Evolutionary conservation across 2,329 filamentous ascomycete genomes (phyloP).

Genomic region (Hortaea werneckii): DNA sequence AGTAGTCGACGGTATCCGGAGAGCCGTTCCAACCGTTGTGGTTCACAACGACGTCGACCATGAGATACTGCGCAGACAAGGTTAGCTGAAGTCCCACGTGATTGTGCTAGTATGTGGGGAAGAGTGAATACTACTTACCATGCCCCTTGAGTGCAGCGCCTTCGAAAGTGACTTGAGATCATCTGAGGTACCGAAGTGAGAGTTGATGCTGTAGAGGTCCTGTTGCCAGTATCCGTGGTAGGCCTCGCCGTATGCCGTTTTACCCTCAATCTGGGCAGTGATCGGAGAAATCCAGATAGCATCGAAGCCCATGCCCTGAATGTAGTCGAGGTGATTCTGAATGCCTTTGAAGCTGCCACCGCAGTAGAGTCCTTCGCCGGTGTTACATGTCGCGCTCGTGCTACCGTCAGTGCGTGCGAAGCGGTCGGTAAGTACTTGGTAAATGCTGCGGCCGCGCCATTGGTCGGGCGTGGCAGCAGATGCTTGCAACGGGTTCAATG

Average conservation of each 20-base stretch:
- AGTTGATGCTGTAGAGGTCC: constrained; percentile 35
- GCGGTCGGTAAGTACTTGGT: constrained; percentile 35
- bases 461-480: constrained; percentile 20
- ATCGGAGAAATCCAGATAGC: constrained; percentile 45
- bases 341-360: constrained; percentile 52
- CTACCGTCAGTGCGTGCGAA: constrained; percentile 32
- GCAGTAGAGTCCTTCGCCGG: constrained; percentile 39
- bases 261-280: constrained; percentile 33
- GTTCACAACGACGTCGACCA: constrained; percentile 52
- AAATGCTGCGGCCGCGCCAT: constrained; percentile 32
- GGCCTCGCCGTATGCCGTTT: constrained; percentile 29
- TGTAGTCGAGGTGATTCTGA: constrained; percentile 51
- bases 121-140: constrained; percentile 21
- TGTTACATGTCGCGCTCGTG: constrained; percentile 29
- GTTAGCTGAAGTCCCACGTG: constrained; percentile 10
- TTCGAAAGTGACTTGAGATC: constrained; percentile 27
- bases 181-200: constrained; percentile 26
- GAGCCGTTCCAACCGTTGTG: constrained; percentile 43
- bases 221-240: constrained; percentile 50
- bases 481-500: constrained; percentile 8
- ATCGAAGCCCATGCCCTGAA: constrained; percentile 38
- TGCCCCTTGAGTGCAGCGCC: constrained; percentile 27
- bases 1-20: constrained; percentile 43
- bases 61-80: constrained; percentile 35
- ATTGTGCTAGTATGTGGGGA: constrained; percentile 19